Evolutionary conservation across 768 basidiomycete genomes (phyloP).

Genomic region (Leccinum boreale): DNA sequence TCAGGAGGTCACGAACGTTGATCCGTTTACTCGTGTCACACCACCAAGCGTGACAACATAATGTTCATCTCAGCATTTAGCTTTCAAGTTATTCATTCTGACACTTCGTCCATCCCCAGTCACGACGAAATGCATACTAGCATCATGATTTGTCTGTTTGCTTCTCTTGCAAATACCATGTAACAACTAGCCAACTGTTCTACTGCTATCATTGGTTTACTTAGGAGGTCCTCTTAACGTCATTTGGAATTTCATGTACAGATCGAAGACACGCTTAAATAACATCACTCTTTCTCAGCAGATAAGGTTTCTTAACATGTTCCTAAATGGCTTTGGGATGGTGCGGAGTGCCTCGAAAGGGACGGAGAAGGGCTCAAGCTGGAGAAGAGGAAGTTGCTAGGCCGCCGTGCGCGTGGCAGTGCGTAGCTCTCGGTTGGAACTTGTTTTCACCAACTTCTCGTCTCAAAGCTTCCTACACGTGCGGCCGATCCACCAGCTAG

Average conservation of each 20-base stretch:
- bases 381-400: neutral
- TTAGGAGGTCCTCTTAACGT: neutral
- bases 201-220: neutral
- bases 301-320: neutral
- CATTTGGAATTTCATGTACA: neutral
- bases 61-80: neutral
- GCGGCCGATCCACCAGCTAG: neutral
- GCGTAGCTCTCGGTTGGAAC: neutral
- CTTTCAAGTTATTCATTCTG: neutral
- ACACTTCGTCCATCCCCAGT: neutral
- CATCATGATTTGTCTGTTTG: neutral
- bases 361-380: neutral
- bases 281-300: neutral
- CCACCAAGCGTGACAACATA: neutral
- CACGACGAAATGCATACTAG: neutral
- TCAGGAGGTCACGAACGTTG: slow-evolving; percentile 4
- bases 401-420: neutral
- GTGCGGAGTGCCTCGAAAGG: neutral
- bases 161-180: neutral
- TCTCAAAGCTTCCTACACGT: neutral
- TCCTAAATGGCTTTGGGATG: neutral
- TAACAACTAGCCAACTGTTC: neutral
- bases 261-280: neutral
- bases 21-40: slow-evolving; percentile 10
- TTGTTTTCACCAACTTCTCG: neutral